Conservation (phyloP, 2,329 filamentous ascomycete genomes). For the Beauveria brongniartii region DNA sequence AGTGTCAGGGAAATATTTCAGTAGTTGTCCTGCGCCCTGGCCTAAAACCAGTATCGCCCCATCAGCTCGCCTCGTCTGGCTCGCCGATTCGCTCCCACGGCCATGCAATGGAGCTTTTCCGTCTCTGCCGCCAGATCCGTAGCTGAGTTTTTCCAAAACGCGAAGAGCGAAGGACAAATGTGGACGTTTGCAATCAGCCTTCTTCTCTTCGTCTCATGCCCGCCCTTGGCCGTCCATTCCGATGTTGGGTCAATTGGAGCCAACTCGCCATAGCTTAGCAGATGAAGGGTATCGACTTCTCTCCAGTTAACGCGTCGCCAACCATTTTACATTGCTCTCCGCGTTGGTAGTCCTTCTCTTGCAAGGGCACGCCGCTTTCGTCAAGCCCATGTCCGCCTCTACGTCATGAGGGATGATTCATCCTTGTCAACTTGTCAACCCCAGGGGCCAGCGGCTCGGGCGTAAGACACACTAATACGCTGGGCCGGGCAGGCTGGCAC, state of each 20-base stretch:
- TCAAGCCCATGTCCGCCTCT: not conserved
- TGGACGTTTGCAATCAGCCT: not conserved
- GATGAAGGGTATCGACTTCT: not conserved
- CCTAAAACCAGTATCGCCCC: not conserved
- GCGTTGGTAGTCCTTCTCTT: not conserved
- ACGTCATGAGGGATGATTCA: constrained; percentile 11
- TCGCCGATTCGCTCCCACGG: constrained; percentile 2
- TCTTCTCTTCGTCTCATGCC: not conserved
- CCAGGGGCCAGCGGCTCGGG: constrained; percentile 1
- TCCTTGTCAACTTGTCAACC: constrained; percentile 5
- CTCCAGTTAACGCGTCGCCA: not conserved
- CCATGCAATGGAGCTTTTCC: not conserved
- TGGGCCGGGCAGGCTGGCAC: not conserved
- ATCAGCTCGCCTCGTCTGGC: constrained; percentile 1
- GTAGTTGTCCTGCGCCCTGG: not conserved
- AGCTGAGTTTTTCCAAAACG: not conserved
- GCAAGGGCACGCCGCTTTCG: not conserved
- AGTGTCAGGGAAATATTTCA: not conserved
- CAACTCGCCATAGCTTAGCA: too few relatives aligned
- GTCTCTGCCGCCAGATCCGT: constrained; percentile 10
- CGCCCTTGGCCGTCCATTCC: not conserved
- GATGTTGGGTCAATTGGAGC: not conserved
- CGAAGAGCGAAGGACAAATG: not conserved
- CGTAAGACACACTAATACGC: constrained; percentile 3
- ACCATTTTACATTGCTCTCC: constrained; percentile 6